Evolutionary conservation across 345 rosid species (phyloP), one percentile per base, ranked within the genome.

Genomic region (Conringia planisiliqua): DNA sequence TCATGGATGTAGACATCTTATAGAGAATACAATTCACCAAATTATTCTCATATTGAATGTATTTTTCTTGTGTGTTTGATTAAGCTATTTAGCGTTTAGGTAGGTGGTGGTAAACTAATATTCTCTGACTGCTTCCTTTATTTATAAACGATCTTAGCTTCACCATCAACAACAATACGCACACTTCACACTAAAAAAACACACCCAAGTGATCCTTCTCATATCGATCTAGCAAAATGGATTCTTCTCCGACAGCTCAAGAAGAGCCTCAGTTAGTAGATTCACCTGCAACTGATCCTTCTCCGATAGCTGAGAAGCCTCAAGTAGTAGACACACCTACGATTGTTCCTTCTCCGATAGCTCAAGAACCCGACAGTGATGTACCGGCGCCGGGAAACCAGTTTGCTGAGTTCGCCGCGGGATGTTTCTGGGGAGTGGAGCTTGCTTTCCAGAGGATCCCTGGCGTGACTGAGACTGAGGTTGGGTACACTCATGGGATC

Each of bases 351-450:
- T 83, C 90, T 3, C 81, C 94, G 18, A 70, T 87, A 83, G 82
- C 91, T 17, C 92, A 84, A 48, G 88, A 86, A 29, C 87, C 96
- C 0, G 97, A 94, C 65, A 86, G 85, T 26, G 97, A 89, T 63
- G 64, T 83, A 2, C 96, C 97, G 0, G 87, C 88, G 2, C 89
- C 93, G 2, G 97, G 97, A 11, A 92, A 83, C 79, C 82, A 73
- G 74, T 94, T 91, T 73, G 85, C 85, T 17, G 91, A 94, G 75
- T 88, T 94, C 52, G 98, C 96, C 10, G 98, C 96, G 0, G 97
- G 98, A 0, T 93, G 97, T 58, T 93, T 93, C 78, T 93, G 98
- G 98, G 93, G 98, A 3, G 90, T 88, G 11, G 97, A 94, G 78
- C 79, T 94, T 82, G 88, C 85, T 20, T 86, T 82, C 74, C 98